Evolutionary conservation across 805 yeast genomes (phyloP).

Genomic region (Starmerella vaccinii): DNA sequence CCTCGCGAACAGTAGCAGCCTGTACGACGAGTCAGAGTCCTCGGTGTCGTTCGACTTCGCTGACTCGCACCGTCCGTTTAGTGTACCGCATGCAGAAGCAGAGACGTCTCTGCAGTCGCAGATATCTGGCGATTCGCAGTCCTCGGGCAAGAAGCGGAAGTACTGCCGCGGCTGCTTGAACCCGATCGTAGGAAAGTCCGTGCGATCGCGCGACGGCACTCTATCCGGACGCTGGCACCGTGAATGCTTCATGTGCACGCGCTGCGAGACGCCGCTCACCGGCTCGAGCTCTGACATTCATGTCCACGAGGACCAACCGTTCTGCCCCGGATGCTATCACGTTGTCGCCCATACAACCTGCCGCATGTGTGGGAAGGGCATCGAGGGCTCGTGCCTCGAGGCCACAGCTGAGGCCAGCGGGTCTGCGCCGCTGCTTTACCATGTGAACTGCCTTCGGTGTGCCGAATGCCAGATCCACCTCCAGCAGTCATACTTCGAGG

Average conservation of each 20-base stretch:
- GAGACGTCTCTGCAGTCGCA: neutral
- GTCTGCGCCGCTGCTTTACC: slow-evolving; percentile 62
- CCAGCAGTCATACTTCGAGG: slow-evolving; percentile 29
- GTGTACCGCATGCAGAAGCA: neutral
- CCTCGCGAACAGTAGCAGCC: neutral
- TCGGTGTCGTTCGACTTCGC: slow-evolving; percentile 15
- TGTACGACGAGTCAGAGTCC: slow-evolving; percentile 6
- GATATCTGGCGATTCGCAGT: neutral
- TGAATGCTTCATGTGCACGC: slow-evolving; percentile 64
- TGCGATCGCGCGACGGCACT: slow-evolving; percentile 68
- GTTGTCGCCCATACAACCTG: slow-evolving; percentile 66
- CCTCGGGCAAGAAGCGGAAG: slow-evolving; percentile 9
- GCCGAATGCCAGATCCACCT: slow-evolving; percentile 39
- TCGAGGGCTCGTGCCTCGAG: slow-evolving; percentile 86
- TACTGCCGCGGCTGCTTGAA: slow-evolving; percentile 61
- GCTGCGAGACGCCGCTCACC: slow-evolving; percentile 39
- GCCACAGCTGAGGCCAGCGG: slow-evolving; percentile 28
- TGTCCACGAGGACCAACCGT: slow-evolving; percentile 68
- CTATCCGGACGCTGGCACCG: slow-evolving; percentile 83
- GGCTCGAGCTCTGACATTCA: slow-evolving; percentile 36
- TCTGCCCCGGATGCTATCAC: slow-evolving; percentile 72
- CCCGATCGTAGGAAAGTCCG: slow-evolving; percentile 52
- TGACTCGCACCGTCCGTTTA: slow-evolving; percentile 6
- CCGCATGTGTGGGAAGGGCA: slow-evolving; percentile 56
- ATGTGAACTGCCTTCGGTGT: slow-evolving; percentile 63